Base-by-base conservation (phyloP, 2,329 filamentous ascomycete genomes). In the Apiospora marii region DNA sequence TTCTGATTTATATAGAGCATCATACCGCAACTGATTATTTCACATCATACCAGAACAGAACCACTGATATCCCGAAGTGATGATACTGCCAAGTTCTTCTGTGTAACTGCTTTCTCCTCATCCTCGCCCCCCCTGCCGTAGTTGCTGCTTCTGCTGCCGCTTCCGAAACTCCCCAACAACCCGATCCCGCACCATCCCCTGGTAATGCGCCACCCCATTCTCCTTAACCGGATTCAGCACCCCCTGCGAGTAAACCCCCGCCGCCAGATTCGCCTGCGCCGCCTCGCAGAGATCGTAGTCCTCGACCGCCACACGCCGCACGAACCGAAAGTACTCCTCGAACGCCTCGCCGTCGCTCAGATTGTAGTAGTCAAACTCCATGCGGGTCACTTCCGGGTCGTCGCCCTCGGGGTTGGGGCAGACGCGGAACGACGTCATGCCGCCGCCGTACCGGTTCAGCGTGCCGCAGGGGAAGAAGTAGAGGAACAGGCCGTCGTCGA, bases 281-380 rank as follows among this genome's bases (percentile, higher is more conserved):
- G 85, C 87, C 78, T 90, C 88, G 75, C 88, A 90, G 0, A 90
- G 80, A 78, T 89, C 88, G 74, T 84, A 89, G 72, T 90, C 88
- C 74, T 90, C 88, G 72, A 88, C 77, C 0, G 87, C 87, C 3
- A 90, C 88, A 74, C 88, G 87, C 3, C 88, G 81, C 4, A 89
- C 87, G 70, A 90, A 90, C 58, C 84, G 86, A 76, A 83, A 90
- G 74, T 90, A 90, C 7, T 87, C 83, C 72, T 89, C 86, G 73
- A 90, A 90, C 67, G 86, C 85, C n/a, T 87, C 8, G 84, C 86
- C 0, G 80, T 82, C 46, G 84, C 72, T 85, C 43, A 82, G 75
- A 72, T 90, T 87, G 74, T 89, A 90, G 74, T 90, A 90, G 76
- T 90, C 88, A 73, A 90, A 90, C 75, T 89, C 87, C 87, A 89